phyloP scores from a whole-genome alignment of 441 rosid genomes.

The Sinapis alba region DNA sequence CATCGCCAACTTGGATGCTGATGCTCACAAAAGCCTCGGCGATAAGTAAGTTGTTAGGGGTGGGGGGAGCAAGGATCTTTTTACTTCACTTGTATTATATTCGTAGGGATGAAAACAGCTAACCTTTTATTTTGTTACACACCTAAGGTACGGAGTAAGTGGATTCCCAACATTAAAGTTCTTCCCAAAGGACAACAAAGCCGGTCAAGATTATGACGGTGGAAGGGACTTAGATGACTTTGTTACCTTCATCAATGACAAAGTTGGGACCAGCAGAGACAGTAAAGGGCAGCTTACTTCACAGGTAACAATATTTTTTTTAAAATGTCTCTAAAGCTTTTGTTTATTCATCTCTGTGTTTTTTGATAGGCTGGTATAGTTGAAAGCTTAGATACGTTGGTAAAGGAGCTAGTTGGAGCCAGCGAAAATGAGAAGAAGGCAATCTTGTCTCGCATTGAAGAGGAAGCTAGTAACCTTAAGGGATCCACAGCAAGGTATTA shows the following conservation, averaged over 20 bases:
- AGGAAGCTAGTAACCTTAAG: slow-evolving; percentile 71
- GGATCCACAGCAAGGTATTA: slow-evolving; percentile 70
- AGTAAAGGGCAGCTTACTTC: slow-evolving; percentile 82
- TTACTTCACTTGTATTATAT: not conserved
- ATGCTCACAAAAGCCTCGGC: slow-evolving; percentile 70
- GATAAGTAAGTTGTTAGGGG: slow-evolving; percentile 85
- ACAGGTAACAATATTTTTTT: slow-evolving; percentile 40
- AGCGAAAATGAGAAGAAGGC: slow-evolving; percentile 72
- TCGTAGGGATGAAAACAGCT: slow-evolving; percentile 1
- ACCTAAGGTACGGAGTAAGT: slow-evolving; percentile 80
- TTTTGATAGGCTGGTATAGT: slow-evolving; percentile 74
- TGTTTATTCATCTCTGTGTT: not conserved
- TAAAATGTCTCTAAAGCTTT: not conserved
- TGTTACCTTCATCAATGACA: slow-evolving; percentile 80
- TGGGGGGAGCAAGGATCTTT: not conserved
- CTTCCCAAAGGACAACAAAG: slow-evolving; percentile 89
- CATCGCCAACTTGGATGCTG: slow-evolving; percentile 91
- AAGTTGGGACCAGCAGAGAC: slow-evolving; percentile 82
- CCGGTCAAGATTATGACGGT: slow-evolving; percentile 88
- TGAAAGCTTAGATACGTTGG: slow-evolving; percentile 70
- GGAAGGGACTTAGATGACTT: slow-evolving; percentile 89
- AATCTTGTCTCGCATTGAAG: slow-evolving; percentile 61
- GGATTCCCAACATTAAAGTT: slow-evolving; percentile 93
- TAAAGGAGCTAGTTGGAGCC: slow-evolving; percentile 85
- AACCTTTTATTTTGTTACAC: slow-evolving; percentile 18